Conservation (phyloP, 106 monocot species). For the Xerophyta viscosa region DNA sequence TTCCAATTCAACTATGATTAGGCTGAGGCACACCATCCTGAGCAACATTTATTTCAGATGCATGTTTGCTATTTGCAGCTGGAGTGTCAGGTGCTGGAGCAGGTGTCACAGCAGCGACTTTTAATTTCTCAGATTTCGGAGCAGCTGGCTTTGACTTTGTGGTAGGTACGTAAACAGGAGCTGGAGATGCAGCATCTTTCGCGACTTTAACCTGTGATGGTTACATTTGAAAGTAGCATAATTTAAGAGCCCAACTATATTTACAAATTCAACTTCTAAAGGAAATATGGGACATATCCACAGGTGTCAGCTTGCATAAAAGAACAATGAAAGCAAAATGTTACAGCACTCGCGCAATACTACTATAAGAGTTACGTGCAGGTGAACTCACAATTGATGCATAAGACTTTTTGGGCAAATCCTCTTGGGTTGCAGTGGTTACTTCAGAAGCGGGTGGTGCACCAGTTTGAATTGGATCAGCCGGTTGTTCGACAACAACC, state of each 20-base stretch:
- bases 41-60: conserved; percentile 21
- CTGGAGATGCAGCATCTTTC: conserved; percentile 17
- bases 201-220: conserved; percentile 33
- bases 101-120: conserved; percentile 9
- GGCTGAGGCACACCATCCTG: conserved; percentile 24
- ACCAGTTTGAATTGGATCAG: not conserved
- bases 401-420: conserved; percentile 59
- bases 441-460: not conserved
- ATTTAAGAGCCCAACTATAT: not conserved
- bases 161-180: conserved; percentile 10
- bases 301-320: not conserved
- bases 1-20: not conserved
- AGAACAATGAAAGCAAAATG: not conserved
- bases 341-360: not conserved
- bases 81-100: conserved; percentile 18
- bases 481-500: not conserved
- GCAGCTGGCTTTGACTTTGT: conserved; percentile 15
- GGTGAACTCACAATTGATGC: conserved; percentile 41
- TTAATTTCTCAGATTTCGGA: conserved; percentile 21
- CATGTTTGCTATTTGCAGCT: conserved; percentile 14
- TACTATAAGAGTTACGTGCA: no score
- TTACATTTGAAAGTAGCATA: not conserved
- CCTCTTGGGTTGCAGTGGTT: conserved; percentile 3
- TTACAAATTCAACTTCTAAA: no score
- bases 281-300: not conserved